Conservation (phyloP, 371 early-diverging fungal genomes). For the Circinella minor region DNA sequence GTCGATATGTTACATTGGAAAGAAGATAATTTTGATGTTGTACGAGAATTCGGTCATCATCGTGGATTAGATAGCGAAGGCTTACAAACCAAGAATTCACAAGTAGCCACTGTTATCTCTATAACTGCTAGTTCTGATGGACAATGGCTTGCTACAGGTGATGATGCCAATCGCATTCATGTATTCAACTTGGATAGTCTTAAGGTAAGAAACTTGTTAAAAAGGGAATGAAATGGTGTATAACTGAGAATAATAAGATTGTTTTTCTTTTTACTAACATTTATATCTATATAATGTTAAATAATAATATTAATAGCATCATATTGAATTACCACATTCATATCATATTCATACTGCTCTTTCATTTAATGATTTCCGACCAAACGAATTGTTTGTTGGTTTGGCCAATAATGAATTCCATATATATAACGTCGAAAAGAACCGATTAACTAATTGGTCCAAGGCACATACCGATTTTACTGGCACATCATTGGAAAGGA, state of each 20-base stretch:
- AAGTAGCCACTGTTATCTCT: slow-evolving; percentile 61
- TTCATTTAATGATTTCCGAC: slow-evolving; percentile 69
- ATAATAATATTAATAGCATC: slow-evolving; percentile 46
- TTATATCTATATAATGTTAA: background rate
- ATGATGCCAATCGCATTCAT: slow-evolving; percentile 73
- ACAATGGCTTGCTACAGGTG: slow-evolving; percentile 83
- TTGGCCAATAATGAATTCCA: slow-evolving; percentile 75
- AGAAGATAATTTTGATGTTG: slow-evolving; percentile 53
- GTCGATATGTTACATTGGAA: slow-evolving; percentile 65
- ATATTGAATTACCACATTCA: slow-evolving; percentile 72
- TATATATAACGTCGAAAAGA: slow-evolving; percentile 76
- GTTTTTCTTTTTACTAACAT: no score
- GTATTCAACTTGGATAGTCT: slow-evolving; percentile 80
- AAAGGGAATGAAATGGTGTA: no score
- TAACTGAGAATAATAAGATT: no score
- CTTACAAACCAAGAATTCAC: slow-evolving; percentile 44
- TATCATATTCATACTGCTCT: slow-evolving; percentile 73
- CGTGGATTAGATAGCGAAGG: slow-evolving; percentile 63
- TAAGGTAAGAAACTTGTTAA: slow-evolving; percentile 50
- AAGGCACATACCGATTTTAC: slow-evolving; percentile 63
- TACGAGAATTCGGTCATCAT: slow-evolving; percentile 67
- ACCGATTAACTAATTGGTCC: slow-evolving; percentile 82
- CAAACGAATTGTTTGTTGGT: slow-evolving; percentile 67
- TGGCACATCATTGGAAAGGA: slow-evolving; percentile 48
- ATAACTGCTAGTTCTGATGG: slow-evolving; percentile 81